These are phyloP conservation scores for Suillus bovinus DNA, from an alignment of 768 basidiomycete species.

Conservation along the genomic window DNA sequence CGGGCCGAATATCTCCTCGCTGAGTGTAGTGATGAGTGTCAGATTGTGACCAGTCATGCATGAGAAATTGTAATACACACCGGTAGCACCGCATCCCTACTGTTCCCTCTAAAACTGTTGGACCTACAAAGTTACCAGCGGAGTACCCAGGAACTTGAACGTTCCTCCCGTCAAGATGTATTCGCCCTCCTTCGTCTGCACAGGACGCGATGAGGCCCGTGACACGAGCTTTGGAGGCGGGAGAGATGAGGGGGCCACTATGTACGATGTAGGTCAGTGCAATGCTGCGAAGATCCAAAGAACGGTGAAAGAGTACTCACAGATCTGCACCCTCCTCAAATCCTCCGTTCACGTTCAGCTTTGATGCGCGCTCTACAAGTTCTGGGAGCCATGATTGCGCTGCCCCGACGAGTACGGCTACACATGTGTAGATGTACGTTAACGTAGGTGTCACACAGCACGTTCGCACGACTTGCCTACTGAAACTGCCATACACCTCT, in stretches of 20 bases:
- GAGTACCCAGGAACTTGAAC: slow-evolving; percentile 71
- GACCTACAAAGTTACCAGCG: slow-evolving; percentile 92
- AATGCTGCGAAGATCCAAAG: slow-evolving; percentile 5
- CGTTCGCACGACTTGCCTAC: slow-evolving; percentile 56
- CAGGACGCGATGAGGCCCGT: slow-evolving; percentile 72
- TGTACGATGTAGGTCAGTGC: slow-evolving; percentile 3
- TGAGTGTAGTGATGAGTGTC: slow-evolving; percentile 27
- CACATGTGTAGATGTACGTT: neutral
- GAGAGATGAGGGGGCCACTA: slow-evolving; percentile 82
- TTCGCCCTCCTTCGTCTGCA: slow-evolving; percentile 78
- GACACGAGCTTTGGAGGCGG: slow-evolving; percentile 78
- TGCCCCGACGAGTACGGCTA: slow-evolving; percentile 82
- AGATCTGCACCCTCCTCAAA: slow-evolving; percentile 87
- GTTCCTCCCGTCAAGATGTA: slow-evolving; percentile 84
- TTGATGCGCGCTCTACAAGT: slow-evolving; percentile 76
- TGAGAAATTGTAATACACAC: slow-evolving; percentile 43
- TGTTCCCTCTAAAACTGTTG: slow-evolving; percentile 84
- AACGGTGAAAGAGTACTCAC: slow-evolving; percentile 37
- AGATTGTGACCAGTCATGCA: slow-evolving; percentile 3
- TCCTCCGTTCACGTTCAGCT: slow-evolving; percentile 83
- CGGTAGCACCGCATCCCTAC: slow-evolving; percentile 85
- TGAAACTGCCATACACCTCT: slow-evolving; percentile 96
- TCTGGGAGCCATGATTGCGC: slow-evolving; percentile 83
- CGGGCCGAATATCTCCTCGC: slow-evolving; percentile 96
- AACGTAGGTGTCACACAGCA: neutral